Evolutionary conservation across 2,329 filamentous ascomycete genomes (phyloP).

Genomic region (Rutstroemia sp.): DNA sequence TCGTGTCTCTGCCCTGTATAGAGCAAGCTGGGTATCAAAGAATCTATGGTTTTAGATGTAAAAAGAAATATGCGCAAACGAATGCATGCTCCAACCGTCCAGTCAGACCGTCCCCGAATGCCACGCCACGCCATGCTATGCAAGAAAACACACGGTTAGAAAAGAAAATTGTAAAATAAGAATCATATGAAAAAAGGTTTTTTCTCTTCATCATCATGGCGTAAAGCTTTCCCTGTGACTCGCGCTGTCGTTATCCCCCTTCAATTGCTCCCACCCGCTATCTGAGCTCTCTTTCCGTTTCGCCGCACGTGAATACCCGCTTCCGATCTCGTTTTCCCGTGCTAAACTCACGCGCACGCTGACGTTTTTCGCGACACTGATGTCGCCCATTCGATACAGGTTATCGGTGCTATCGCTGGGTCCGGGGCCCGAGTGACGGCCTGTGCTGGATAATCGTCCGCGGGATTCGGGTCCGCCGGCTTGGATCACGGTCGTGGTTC

Average conservation of each 20-base stretch:
- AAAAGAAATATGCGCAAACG: no score
- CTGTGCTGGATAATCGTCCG: background rate
- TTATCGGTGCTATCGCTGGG: constrained; percentile 17
- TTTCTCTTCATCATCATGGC: background rate
- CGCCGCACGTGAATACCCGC: background rate
- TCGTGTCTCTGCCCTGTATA: no score
- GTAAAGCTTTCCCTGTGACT: constrained; percentile 2
- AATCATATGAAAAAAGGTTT: background rate
- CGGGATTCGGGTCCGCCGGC: constrained; percentile 6
- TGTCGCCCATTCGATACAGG: constrained; percentile 20
- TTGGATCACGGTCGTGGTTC: constrained; percentile 13
- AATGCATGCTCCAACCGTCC: no score
- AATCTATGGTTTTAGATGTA: no score
- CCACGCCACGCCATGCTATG: background rate
- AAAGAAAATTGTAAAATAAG: background rate
- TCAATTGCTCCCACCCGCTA: background rate
- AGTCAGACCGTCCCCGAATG: no score
- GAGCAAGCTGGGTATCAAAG: no score
- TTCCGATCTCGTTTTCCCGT: background rate
- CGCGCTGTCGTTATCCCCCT: background rate
- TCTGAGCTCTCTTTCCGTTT: background rate
- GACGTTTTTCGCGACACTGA: constrained; percentile 22
- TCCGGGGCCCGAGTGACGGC: no score
- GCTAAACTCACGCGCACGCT: constrained; percentile 14
- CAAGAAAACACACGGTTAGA: background rate